These are phyloP conservation scores for Phialophora verrucosa DNA, from an alignment of 2,329 filamentous ascomycete species.

Conservation along the genomic window DNA sequence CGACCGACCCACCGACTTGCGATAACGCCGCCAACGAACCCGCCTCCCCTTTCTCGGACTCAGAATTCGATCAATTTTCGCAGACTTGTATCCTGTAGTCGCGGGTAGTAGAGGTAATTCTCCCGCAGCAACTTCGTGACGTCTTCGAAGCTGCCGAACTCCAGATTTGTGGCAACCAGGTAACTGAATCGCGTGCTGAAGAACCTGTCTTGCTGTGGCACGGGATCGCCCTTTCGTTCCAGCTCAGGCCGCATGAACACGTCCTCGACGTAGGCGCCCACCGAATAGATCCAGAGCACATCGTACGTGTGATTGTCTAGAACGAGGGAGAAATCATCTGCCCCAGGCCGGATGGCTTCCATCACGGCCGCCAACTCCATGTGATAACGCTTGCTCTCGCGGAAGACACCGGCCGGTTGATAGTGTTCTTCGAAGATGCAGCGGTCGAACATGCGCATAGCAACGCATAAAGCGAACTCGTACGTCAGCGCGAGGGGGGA, in stretches of 20 bases:
- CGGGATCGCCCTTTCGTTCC: conserved; percentile 2
- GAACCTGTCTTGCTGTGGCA: background rate
- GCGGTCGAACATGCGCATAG: conserved; percentile 14
- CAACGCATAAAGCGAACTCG: conserved; percentile 10
- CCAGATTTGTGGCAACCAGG: conserved; percentile 11
- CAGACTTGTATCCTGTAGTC: conserved; percentile 12
- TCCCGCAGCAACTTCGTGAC: conserved; percentile 9
- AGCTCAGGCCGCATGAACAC: conserved; percentile 13
- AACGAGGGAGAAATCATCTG: conserved; percentile 10
- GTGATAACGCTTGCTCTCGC: conserved; percentile 13
- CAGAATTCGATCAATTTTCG: conserved; percentile 14
- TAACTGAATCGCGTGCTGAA: conserved; percentile 14
- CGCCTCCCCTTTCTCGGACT: background rate
- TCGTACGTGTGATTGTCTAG: background rate
- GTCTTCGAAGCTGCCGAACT: conserved; percentile 14
- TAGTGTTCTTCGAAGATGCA: conserved; percentile 20
- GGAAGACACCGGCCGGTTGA: conserved; percentile 9
- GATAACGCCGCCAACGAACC: conserved; percentile 10
- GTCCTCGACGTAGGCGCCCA: conserved; percentile 12
- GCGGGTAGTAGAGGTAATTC: conserved; percentile 14
- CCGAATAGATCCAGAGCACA: conserved; percentile 16
- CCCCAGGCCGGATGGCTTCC: conserved; percentile 5
- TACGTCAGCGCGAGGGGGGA: background rate
- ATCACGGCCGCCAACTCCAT: conserved; percentile 12
- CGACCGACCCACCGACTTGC: background rate